Evolutionary conservation across 805 yeast species (phyloP).

Genomic region (Wickerhamomyces bovis): DNA sequence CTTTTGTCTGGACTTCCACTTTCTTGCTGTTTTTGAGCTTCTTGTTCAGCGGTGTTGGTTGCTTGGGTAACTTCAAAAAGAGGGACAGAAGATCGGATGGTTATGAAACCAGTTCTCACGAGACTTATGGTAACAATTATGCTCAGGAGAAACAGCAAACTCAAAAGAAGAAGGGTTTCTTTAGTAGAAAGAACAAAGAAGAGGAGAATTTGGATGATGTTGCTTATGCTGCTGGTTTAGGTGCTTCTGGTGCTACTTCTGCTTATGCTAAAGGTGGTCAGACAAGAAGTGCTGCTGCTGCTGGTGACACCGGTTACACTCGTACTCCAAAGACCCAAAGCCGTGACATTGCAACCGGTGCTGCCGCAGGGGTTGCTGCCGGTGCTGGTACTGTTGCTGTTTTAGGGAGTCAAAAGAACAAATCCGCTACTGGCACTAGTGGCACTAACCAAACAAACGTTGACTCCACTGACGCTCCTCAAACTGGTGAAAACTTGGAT

Average conservation of each 20-base stretch:
- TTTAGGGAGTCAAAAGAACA: not conserved
- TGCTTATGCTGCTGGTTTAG: slow-evolving; percentile 9
- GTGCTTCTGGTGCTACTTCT: slow-evolving; percentile 8
- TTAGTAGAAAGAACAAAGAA: slow-evolving; percentile 8
- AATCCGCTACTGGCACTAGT: not conserved
- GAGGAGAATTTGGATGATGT: slow-evolving; percentile 5
- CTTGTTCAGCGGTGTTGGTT: slow-evolving; percentile 17
- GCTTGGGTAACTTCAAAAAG: slow-evolving; percentile 12
- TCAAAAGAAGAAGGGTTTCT: slow-evolving; percentile 13
- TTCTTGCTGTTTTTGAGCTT: slow-evolving; percentile 17
- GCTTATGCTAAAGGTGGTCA: not conserved
- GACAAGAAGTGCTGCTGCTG: not conserved
- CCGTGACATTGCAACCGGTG: not conserved
- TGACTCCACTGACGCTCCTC: not conserved
- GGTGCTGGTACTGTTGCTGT: not conserved
- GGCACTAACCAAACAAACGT: not conserved
- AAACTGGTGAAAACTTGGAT: not conserved
- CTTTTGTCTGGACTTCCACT: slow-evolving; percentile 57
- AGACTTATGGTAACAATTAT: slow-evolving; percentile 24
- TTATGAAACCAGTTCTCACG: slow-evolving; percentile 22
- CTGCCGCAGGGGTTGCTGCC: slow-evolving; percentile 1
- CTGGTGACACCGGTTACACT: not conserved
- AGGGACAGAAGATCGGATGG: slow-evolving; percentile 14
- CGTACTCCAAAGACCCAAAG: not conserved
- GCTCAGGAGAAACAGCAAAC: slow-evolving; percentile 12